Evolutionary conservation across 305 asterid genomes (phyloP), one percentile per base, ranked within the genome.

Genomic region (Fraxinus latifolia): DNA sequence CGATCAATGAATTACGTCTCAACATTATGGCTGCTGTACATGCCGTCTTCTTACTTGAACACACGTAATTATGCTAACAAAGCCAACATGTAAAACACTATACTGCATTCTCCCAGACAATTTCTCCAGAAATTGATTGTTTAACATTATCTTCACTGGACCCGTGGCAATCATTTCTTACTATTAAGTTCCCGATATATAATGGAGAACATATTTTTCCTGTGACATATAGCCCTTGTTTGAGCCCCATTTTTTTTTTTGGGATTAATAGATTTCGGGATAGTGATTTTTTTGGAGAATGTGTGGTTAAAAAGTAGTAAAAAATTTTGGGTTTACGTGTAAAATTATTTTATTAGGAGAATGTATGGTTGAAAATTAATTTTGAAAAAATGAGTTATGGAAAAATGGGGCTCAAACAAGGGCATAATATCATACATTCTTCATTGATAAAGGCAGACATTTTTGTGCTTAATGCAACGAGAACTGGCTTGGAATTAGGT

Each of bases 31-130:
- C 55, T 39, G 33, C 5, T 50, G 42, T 39, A 77, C 39, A 19
- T 76, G 32, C 5, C 21, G 77, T 27, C 58, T 81, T 5, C 75
- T 31, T 7, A 25, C 68, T 19, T 7, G 4, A 17, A 58, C 12
- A 19, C 11, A 6, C 14, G 7, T 58, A 58, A 60, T 81, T 70
- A 77, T 77, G 70, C 76, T 77, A 67, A 42, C 33, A 11, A 81
- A 84, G 82, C 27, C 74, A 65, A 19, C 3, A 71, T 23, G 19
- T 15, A 55, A 74, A 60, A 76, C 5, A 31, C 11, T 29, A 11
- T 81, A 47, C 37, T 50, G 70, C 50, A 39, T 67, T 67, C 79
- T 39, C 78, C 8, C 67, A 11, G 44, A 42, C 39, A 29, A 11
- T 78, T 76, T 9, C n/a, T 39, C n/a, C 7, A 29, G 19, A 47